phyloP scores from a whole-genome alignment of 345 rosid species.

The Eucalyptus erythrocorys region DNA sequence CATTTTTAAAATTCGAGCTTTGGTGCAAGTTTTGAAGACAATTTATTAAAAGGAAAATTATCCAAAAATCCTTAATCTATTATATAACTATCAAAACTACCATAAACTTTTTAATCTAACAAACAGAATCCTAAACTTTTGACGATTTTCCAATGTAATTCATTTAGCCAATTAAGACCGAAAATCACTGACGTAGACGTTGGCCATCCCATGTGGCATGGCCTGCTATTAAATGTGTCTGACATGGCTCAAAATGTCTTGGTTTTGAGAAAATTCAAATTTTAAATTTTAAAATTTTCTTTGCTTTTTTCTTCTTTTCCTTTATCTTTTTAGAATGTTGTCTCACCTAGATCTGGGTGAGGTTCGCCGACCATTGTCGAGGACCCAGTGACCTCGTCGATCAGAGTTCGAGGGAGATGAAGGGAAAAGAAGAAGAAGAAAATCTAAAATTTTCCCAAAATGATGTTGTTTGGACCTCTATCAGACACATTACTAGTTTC shows the following conservation, averaged over 20 bases:
- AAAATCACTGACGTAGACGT: neutral
- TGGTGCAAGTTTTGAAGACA: neutral
- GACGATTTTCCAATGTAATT: neutral
- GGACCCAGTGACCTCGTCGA: fast-evolving
- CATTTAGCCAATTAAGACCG: fast-evolving
- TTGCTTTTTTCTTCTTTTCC: neutral
- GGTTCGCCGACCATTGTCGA: fast-evolving
- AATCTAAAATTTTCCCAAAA: neutral
- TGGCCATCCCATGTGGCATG: fast-evolving
- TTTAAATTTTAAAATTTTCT: too few species aligned
- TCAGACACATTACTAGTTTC: neutral
- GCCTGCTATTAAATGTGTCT: neutral
- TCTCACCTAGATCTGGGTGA: neutral
- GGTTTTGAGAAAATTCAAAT: too few species aligned
- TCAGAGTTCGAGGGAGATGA: neutral
- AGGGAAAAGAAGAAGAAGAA: neutral
- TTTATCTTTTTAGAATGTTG: neutral
- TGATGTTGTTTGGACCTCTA: neutral
- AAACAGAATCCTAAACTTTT: neutral
- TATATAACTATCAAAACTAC: neutral
- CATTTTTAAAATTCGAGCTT: neutral
- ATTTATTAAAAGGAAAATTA: neutral
- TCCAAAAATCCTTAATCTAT: neutral
- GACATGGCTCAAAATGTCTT: neutral
- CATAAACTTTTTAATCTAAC: neutral